Conservation (phyloP, 1,284 basidiomycete species). For the Xerocomus minutiporus region DNA sequence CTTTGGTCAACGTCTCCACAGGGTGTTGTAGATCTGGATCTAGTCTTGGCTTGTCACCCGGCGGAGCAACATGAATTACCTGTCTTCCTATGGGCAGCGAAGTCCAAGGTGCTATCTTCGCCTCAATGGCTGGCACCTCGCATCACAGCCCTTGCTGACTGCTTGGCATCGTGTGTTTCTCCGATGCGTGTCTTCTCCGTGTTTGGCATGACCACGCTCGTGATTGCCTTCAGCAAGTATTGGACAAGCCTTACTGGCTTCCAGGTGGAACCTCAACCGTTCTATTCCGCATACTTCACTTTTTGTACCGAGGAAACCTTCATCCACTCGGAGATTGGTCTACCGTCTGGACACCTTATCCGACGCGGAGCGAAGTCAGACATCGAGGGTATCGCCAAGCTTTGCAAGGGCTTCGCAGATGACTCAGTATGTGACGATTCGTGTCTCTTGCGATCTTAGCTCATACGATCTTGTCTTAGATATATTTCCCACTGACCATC, state of each 20-base stretch:
- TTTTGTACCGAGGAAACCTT: conserved; percentile 49
- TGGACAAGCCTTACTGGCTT: conserved; percentile 57
- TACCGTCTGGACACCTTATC: conserved; percentile 30
- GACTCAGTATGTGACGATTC: conserved; percentile 46
- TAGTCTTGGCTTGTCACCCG: conserved; percentile 46
- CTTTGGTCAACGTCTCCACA: conserved; percentile 41
- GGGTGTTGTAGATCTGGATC: conserved; percentile 35
- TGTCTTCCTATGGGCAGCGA: conserved; percentile 49
- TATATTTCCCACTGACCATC: conserved; percentile 49
- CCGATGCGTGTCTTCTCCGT: conserved; percentile 61
- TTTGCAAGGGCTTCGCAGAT: conserved; percentile 55
- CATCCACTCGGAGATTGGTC: conserved; percentile 27
- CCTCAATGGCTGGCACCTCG: conserved; percentile 36
- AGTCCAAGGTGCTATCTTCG: conserved; percentile 25
- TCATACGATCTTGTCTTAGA: conserved; percentile 32
- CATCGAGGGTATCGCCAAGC: conserved; percentile 40
- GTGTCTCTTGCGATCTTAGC: not conserved
- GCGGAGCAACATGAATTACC: conserved; percentile 45
- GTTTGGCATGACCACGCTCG: conserved; percentile 52
- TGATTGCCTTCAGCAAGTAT: conserved; percentile 42
- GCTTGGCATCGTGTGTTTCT: conserved; percentile 37
- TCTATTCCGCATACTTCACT: conserved; percentile 60
- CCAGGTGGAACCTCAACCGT: conserved; percentile 40
- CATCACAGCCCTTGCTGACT: conserved; percentile 34
- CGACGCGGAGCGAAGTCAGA: conserved; percentile 46